phyloP scores from a whole-genome alignment of 805 yeast species.

The Metschnikowia dekortorum region DNA sequence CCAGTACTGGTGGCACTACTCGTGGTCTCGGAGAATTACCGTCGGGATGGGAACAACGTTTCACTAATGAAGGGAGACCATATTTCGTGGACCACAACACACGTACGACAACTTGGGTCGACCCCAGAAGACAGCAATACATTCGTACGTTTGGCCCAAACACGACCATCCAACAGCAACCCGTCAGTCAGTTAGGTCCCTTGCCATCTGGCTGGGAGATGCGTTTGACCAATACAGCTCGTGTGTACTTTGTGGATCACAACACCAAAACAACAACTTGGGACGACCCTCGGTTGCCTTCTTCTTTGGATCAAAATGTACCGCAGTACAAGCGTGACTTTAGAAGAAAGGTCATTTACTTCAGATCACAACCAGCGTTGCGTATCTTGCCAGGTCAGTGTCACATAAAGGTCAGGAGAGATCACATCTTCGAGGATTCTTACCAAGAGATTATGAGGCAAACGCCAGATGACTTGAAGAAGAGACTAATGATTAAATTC shows the following conservation, averaged over 20 bases:
- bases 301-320: slow-evolving; percentile 94
- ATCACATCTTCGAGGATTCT: slow-evolving; percentile 93
- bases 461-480: slow-evolving; percentile 96
- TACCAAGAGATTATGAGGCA: slow-evolving; percentile 99
- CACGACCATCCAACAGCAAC: slow-evolving; percentile 95
- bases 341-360: slow-evolving; percentile 93
- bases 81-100: slow-evolving; percentile 98
- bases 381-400: slow-evolving; percentile 98
- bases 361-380: slow-evolving; percentile 96
- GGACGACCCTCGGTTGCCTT: slow-evolving; percentile 99
- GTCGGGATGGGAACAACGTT: slow-evolving; percentile 98
- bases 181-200: slow-evolving; percentile 96
- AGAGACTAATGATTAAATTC: slow-evolving; percentile 94
- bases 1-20: slow-evolving; percentile 83
- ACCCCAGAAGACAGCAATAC: slow-evolving; percentile 97
- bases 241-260: slow-evolving; percentile 98
- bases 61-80: slow-evolving; percentile 97
- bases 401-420: slow-evolving; percentile 95
- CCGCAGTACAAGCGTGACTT: slow-evolving; percentile 99
- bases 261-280: slow-evolving; percentile 98
- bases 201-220: slow-evolving; percentile 99
- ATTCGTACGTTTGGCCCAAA: slow-evolving; percentile 90
- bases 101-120: slow-evolving; percentile 99
- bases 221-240: slow-evolving; percentile 97
- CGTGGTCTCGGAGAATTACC: slow-evolving; percentile 97